A percentile compares a stretch with the other conserved stretches of the same genome.
These are phyloP conservation scores for Hymenoscyphus fraxineus DNA, from an alignment of 2,329 filamentous ascomycete genomes.

Conservation along the genomic window DNA sequence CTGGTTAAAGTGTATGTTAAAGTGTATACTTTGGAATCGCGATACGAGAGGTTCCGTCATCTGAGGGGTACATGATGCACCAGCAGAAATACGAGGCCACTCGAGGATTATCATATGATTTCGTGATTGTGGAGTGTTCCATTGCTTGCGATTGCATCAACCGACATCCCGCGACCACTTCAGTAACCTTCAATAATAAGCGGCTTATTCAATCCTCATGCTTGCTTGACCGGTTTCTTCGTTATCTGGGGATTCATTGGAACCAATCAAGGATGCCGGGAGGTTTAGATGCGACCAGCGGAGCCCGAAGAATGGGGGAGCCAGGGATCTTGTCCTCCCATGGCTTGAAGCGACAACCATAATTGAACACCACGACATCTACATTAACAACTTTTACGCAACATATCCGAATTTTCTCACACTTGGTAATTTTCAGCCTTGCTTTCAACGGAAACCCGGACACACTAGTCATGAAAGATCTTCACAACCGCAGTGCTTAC, in stretches of 20 bases:
- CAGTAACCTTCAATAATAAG: neutral
- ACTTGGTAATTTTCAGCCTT: too few relatives aligned
- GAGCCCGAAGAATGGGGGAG: too few relatives aligned
- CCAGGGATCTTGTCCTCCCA: too few relatives aligned
- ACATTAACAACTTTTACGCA: too few relatives aligned
- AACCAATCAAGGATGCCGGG: neutral
- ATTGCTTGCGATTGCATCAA: neutral
- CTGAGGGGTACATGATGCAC: conserved; percentile 1
- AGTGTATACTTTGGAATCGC: neutral
- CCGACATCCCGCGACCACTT: neutral
- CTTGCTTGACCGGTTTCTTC: neutral
- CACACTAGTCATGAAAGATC: neutral
- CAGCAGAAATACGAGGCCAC: neutral
- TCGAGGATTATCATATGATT: conserved; percentile 1
- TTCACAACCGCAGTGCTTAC: neutral
- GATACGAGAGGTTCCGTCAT: neutral
- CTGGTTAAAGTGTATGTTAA: neutral
- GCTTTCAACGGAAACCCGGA: neutral
- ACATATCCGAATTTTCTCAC: too few relatives aligned
- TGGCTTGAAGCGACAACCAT: too few relatives aligned
- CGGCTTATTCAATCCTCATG: neutral
- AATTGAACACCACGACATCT: too few relatives aligned
- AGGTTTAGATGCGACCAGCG: too few relatives aligned
- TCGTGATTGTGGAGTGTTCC: neutral
- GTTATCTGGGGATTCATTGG: neutral